These are phyloP conservation scores for Eleusine coracana DNA, from an alignment of 176 grass and related monocot species.

Conservation along the genomic window DNA sequence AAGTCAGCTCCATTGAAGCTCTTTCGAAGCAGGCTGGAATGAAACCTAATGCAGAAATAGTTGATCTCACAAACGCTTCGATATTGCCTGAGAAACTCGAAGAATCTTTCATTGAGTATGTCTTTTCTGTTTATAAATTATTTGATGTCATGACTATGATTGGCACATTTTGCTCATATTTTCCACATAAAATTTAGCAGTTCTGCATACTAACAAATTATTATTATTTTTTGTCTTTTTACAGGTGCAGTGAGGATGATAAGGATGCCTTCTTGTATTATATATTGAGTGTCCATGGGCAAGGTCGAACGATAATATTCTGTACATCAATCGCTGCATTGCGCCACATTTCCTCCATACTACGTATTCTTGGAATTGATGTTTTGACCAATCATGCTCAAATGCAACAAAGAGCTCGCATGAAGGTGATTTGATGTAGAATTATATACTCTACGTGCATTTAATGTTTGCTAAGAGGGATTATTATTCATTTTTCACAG, in stretches of 20 bases:
- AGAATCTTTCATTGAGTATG: conserved; percentile 56
- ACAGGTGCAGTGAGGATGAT: conserved; percentile 79
- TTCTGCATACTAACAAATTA: conserved; percentile 13
- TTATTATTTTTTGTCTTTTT: conserved; percentile 22
- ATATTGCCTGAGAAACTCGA: conserved; percentile 85
- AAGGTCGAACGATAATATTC: conserved; percentile 72
- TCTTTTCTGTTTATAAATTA: background rate
- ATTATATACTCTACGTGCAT: background rate
- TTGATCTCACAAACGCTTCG: conserved; percentile 76
- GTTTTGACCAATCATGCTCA: conserved; percentile 86
- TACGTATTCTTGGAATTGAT: conserved; percentile 64
- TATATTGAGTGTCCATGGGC: conserved; percentile 82
- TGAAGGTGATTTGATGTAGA: conserved; percentile 58
- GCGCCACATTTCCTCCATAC: conserved; percentile 70
- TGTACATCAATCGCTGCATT: conserved; percentile 90
- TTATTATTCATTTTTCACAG: background rate
- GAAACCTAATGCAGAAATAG: conserved; percentile 75
- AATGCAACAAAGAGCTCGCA: conserved; percentile 94
- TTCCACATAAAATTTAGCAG: background rate
- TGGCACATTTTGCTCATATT: background rate
- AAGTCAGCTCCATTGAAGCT: conserved; percentile 68
- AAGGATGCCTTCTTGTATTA: conserved; percentile 91
- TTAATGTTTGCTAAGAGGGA: background rate
- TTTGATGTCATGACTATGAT: background rate
- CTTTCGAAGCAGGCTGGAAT: conserved; percentile 83